Base-by-base conservation (phyloP, 1,139 yeast species). In the Magnusiomyces suaveolens region DNA sequence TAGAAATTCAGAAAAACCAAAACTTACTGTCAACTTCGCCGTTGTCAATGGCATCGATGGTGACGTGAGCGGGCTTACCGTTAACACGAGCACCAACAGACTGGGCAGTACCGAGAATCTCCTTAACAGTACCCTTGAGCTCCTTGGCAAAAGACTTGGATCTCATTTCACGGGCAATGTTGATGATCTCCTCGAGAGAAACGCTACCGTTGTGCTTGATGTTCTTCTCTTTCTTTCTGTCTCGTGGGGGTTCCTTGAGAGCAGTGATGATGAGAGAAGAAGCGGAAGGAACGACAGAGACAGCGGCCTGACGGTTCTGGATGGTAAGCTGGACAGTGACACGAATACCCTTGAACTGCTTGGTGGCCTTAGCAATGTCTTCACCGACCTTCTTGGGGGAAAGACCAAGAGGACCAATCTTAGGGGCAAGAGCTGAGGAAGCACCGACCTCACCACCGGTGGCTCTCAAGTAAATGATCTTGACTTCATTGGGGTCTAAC, bases 401-500 rank as follows among this genome's bases (percentile, higher is more conserved):
- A 72, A 92, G 84, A 89, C 99, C 99, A 75, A 92, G 88, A 70
- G 99, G 99, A 87, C 99, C 99, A 75, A 92, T 92, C 89, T 92
- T 92, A 76, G 98, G 98, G 70, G 98, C 98, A 73, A 94, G 87
- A 66, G 98, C 96, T 67, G 98, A 87, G 64, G 98, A 90, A 73
- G 97, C 96, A 83, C 97, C 98, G 72, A 94, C 95, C 83, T 92
- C 99, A 83, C 99, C 98, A 86, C 98, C 99, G 69, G 90, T 95
- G 78, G 98, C 97, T 87, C 98, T 88, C 79, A 92, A 82, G 89
- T 90, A 92, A 81, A 92, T 83, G 87, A 81, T 88, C 80, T 90
- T 90, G 75, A 92, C 96, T 87, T 92, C 98, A 81, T 70, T 79
- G 75, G 99, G 99, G 79, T 92, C 98, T 81, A 90, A 82, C 83